These are phyloP conservation scores for Colletotrichum noveboracense DNA, from an alignment of 2,329 filamentous ascomycete genomes.

Conservation along the genomic window DNA sequence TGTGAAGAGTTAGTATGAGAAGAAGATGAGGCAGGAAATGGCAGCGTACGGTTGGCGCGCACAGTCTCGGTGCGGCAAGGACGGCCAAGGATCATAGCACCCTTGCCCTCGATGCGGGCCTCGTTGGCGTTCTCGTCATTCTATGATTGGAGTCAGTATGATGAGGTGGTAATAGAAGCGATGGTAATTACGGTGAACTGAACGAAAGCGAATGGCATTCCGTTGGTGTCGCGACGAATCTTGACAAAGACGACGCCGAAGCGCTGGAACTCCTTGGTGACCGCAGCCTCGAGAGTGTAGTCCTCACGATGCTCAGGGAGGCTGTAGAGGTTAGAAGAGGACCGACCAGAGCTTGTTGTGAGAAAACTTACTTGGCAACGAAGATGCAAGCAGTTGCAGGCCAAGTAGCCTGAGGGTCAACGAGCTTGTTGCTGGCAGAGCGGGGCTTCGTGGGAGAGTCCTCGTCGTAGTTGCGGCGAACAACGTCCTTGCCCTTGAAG, in stretches of 20 bases:
- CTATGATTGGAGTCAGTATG: slow-evolving; percentile 39
- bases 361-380: slow-evolving; percentile 65
- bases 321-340: slow-evolving; percentile 37
- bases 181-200: slow-evolving; percentile 63
- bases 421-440: neutral
- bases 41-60: slow-evolving; percentile 59
- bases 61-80: slow-evolving; percentile 65
- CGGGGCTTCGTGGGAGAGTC: slow-evolving; percentile 8
- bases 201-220: slow-evolving; percentile 68
- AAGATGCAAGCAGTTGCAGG: slow-evolving; percentile 65
- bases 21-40: neutral
- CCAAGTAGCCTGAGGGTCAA: slow-evolving; percentile 57
- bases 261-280: slow-evolving; percentile 56
- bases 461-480: neutral
- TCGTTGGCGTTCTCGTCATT: slow-evolving; percentile 51
- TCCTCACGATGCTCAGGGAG: slow-evolving; percentile 57
- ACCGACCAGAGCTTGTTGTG: neutral
- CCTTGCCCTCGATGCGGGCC: slow-evolving; percentile 53
- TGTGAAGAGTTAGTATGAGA: slow-evolving; percentile 24
- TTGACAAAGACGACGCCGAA: slow-evolving; percentile 67
- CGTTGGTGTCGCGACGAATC: slow-evolving; percentile 62
- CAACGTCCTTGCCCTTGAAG: neutral
- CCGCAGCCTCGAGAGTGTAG: slow-evolving; percentile 53
- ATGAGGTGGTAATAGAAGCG: too few relatives aligned
- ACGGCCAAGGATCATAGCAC: slow-evolving; percentile 57